phyloP scores from a whole-genome alignment of 331 rosid species.

The Quercus tomentella region DNA sequence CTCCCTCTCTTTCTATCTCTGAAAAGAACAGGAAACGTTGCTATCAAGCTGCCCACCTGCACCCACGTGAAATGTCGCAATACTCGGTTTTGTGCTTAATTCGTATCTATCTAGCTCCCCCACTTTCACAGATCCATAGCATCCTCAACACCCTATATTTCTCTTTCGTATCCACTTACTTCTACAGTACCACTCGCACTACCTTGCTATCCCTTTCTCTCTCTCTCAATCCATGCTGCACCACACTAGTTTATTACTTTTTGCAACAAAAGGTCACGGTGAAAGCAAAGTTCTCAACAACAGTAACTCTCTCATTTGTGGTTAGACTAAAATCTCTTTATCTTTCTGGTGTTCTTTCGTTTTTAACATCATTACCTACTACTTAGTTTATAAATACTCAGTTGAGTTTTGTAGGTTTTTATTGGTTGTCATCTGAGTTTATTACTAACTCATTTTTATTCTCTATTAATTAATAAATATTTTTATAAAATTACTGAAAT shows the following conservation, averaged over 20 bases:
- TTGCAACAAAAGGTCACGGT: neutral
- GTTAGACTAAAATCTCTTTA: no score
- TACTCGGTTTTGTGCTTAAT: neutral
- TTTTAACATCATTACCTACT: neutral
- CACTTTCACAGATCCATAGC: neutral
- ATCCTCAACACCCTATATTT: neutral
- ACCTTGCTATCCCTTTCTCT: neutral
- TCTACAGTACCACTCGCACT: neutral
- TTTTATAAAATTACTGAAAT: no score
- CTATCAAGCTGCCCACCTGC: slow-evolving; percentile 31
- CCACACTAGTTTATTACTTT: neutral
- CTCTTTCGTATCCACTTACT: neutral
- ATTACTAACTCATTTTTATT: no score
- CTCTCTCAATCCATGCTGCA: neutral
- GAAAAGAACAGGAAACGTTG: slow-evolving; percentile 22
- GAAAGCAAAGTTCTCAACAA: neutral
- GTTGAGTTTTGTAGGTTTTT: no score
- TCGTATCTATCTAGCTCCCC: neutral
- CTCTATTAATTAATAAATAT: no score
- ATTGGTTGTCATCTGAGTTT: no score
- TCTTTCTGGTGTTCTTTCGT: neutral
- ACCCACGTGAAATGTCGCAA: slow-evolving; percentile 41
- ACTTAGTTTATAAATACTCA: neutral
- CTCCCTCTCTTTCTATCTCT: neutral
- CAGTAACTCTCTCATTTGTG: neutral